phyloP scores from a whole-genome alignment of 2,329 filamentous ascomycete genomes.

The Alternaria atra region DNA sequence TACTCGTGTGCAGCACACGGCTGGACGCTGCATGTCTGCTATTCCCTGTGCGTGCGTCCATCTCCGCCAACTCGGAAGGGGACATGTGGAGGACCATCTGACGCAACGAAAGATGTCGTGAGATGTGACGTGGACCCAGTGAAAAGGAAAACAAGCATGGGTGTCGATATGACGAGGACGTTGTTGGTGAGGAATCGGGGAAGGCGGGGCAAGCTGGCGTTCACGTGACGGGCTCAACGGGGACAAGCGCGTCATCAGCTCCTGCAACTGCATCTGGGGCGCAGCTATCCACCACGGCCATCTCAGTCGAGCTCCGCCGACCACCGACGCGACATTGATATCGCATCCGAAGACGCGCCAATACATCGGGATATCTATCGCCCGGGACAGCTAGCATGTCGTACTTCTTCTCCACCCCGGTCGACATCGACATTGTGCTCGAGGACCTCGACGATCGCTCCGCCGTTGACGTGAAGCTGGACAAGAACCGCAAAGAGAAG shows the following conservation, averaged over 20 bases:
- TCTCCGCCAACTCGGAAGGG: conserved; percentile 5
- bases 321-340: conserved; percentile 25
- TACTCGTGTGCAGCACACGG: conserved; percentile 29
- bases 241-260: conserved; percentile 23
- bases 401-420: conserved; percentile 91
- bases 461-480: conserved; percentile 97
- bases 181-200: neutral
- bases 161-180: conserved; percentile 6
- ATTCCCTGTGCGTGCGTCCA: conserved; percentile 9
- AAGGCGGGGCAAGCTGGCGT: conserved; percentile 16
- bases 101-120: conserved; percentile 10
- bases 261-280: conserved; percentile 25
- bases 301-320: conserved; percentile 27
- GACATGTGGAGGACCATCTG: conserved; percentile 8
- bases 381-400: conserved; percentile 71
- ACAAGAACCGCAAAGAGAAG: conserved; percentile 97
- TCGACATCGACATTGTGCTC: conserved; percentile 98
- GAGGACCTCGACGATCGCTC: conserved; percentile 93
- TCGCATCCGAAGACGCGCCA: conserved; percentile 26
- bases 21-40: conserved; percentile 8
- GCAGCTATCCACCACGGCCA: conserved; percentile 19
- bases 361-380: conserved; percentile 4
- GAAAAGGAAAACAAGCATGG: conserved; percentile 12
- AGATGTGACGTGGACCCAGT: conserved; percentile 28
- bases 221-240: conserved; percentile 19